Evolutionary conservation across 768 basidiomycete genomes (phyloP).

Genomic region (Coprinopsis strossmayeri): DNA sequence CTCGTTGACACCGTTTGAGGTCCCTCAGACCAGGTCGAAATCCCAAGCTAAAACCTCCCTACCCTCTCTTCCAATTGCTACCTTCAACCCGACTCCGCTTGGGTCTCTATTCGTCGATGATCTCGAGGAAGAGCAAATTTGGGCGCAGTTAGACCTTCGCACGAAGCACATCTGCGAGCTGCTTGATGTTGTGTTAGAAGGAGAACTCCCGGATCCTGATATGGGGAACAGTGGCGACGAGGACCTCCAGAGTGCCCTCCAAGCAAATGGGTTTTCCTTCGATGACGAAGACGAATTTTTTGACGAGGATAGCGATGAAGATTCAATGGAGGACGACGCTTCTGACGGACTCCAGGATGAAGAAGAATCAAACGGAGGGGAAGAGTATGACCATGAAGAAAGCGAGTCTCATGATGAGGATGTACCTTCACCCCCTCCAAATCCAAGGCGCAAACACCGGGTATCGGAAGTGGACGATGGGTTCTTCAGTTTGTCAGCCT

Average conservation of each 20-base stretch:
- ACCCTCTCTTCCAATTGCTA: constrained; percentile 24
- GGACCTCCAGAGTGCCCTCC: constrained; percentile 91
- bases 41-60: constrained; percentile 34
- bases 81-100: constrained; percentile 62
- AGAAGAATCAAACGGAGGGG: too few relatives aligned
- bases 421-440: constrained; percentile 9
- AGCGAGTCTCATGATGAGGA: neutral
- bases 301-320: constrained; percentile 16
- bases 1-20: constrained; percentile 58
- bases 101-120: constrained; percentile 67
- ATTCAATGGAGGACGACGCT: constrained; percentile 8
- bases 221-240: constrained; percentile 21
- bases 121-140: constrained; percentile 83
- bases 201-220: constrained; percentile 20
- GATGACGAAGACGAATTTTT: constrained; percentile 19
- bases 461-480: constrained; percentile 66
- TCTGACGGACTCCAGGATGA: too few relatives aligned
- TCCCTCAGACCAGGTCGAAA: constrained; percentile 73
- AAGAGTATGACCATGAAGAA: constrained; percentile 10
- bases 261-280: constrained; percentile 64
- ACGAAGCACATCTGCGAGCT: constrained; percentile 63
- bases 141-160: constrained; percentile 89
- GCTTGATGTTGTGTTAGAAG: constrained; percentile 59
- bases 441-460: constrained; percentile 21
- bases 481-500: constrained; percentile 84